phyloP scores from a whole-genome alignment of 495 filamentous ascomycete species.

The Daldinia caldariorum region DNA sequence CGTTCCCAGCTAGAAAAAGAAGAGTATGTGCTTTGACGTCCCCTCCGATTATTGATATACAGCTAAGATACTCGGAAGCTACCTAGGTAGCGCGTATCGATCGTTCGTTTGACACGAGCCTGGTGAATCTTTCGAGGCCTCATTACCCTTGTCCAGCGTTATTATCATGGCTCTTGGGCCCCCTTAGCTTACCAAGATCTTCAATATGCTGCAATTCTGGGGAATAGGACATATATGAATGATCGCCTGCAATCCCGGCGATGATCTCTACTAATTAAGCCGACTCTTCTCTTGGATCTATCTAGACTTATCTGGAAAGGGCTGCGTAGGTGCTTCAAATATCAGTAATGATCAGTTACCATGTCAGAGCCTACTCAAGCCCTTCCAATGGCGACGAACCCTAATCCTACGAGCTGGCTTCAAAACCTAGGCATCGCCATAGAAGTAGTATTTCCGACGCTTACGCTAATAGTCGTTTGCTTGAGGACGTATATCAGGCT shows the following conservation, averaged over 20 bases:
- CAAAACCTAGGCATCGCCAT: conserved; percentile 40
- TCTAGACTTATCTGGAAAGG: background rate
- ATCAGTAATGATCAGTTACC: conserved; percentile 27
- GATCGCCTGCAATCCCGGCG: conserved; percentile 22
- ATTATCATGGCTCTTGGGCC: background rate
- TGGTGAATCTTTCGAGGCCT: background rate
- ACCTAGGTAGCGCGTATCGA: background rate
- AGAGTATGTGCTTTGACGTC: background rate
- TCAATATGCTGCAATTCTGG: background rate
- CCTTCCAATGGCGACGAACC: conserved; percentile 17
- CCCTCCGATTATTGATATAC: background rate
- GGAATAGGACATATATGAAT: conserved; percentile 31
- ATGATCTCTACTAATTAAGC: conserved; percentile 37
- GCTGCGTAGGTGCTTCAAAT: background rate
- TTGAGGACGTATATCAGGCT: conserved; percentile 38
- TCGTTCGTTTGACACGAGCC: background rate
- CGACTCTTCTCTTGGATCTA: conserved; percentile 13
- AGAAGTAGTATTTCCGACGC: conserved; percentile 33
- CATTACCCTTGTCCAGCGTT: background rate
- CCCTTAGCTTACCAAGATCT: conserved; percentile 20
- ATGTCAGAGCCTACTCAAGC: conserved; percentile 17
- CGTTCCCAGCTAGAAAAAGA: background rate
- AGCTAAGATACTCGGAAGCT: background rate
- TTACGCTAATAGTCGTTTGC: conserved; percentile 31
- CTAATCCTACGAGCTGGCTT: conserved; percentile 40